Evolutionary conservation across 2,329 filamentous ascomycete genomes (phyloP).

Genomic region (Trichophyton rubrum): DNA sequence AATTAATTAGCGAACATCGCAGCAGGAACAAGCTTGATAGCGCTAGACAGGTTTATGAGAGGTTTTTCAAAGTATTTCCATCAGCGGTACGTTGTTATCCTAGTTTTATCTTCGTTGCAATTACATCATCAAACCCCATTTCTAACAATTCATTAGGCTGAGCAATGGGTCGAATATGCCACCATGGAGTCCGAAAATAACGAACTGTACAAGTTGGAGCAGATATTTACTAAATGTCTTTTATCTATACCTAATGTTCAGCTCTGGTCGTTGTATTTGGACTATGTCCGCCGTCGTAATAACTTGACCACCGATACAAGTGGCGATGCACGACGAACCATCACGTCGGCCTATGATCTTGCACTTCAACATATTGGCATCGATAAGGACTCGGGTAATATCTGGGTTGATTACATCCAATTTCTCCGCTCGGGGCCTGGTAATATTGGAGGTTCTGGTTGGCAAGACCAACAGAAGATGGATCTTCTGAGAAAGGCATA

Average conservation of each 20-base stretch:
- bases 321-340: conserved; percentile 61
- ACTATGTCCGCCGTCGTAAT: conserved; percentile 86
- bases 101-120: not conserved
- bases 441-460: conserved; percentile 67
- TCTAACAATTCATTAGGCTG: conserved; percentile 50
- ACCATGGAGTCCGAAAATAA: conserved; percentile 82
- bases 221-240: conserved; percentile 70
- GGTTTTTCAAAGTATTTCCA: conserved; percentile 80
- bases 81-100: conserved; percentile 58
- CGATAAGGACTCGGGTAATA: conserved; percentile 74
- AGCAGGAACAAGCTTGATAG: conserved; percentile 72
- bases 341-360: conserved; percentile 82
- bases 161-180: conserved; percentile 80
- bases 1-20: conserved; percentile 72
- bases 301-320: conserved; percentile 69
- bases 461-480: conserved; percentile 99
- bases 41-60: conserved; percentile 65
- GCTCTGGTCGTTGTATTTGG: conserved; percentile 85
- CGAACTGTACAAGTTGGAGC: conserved; percentile 66
- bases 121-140: not conserved
- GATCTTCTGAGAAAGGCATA: conserved; percentile 85
- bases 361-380: conserved; percentile 81
- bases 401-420: conserved; percentile 92
- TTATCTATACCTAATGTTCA: conserved; percentile 68
- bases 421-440: conserved; percentile 86